phyloP scores from a whole-genome alignment of 1,284 basidiomycete genomes.

The Somion occarium region DNA sequence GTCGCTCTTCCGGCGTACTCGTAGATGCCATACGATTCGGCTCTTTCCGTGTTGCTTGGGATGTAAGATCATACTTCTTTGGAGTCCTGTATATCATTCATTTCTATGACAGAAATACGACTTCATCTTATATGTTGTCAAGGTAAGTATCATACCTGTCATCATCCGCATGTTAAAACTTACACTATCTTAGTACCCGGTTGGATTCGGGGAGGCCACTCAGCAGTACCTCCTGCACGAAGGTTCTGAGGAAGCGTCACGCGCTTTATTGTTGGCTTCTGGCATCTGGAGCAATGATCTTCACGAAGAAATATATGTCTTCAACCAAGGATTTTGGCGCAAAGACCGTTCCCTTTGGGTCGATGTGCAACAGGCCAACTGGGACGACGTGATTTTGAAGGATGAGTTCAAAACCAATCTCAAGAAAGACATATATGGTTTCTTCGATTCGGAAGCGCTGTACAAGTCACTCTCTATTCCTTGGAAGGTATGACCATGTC shows the following conservation, averaged over 20 bases:
- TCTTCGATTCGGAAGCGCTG: conserved; percentile 66
- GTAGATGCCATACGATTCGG: conserved; percentile 49
- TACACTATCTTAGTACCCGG: conserved; percentile 36
- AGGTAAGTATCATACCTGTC: conserved; percentile 24
- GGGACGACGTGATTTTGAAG: conserved; percentile 74
- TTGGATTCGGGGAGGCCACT: conserved; percentile 28
- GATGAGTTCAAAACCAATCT: conserved; percentile 62
- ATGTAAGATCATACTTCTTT: conserved; percentile 34
- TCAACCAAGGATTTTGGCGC: conserved; percentile 62
- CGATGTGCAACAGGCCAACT: conserved; percentile 68
- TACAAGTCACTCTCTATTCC: conserved; percentile 74
- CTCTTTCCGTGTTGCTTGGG: conserved; percentile 53
- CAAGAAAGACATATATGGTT: conserved; percentile 70
- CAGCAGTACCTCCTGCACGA: conserved; percentile 57
- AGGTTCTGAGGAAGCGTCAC: conserved; percentile 47
- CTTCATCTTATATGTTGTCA: conserved; percentile 43
- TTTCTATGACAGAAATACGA: conserved; percentile 33
- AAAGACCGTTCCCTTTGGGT: conserved; percentile 62
- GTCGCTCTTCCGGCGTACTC: conserved; percentile 45
- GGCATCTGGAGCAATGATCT: conserved; percentile 48
- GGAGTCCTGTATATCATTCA: background rate
- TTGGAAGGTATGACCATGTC: conserved; percentile 60
- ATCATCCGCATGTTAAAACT: background rate
- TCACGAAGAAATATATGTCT: conserved; percentile 73
- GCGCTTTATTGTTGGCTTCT: conserved; percentile 50